phyloP scores from a whole-genome alignment of 371 early-diverging fungal species.

The Umbelopsis sp. region DNA sequence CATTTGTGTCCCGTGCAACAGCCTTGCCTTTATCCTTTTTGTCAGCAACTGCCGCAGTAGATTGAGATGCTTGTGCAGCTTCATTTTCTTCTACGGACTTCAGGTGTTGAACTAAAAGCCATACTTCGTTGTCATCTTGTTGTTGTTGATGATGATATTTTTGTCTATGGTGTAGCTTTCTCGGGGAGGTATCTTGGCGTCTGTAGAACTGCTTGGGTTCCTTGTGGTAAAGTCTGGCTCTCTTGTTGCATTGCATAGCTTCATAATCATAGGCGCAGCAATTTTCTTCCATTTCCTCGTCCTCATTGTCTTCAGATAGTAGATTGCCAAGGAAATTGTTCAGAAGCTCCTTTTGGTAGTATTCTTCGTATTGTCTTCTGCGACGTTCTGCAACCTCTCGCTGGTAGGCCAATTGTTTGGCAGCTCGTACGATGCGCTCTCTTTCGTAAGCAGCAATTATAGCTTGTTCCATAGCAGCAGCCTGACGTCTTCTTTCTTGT shows the following conservation, averaged over 20 bases:
- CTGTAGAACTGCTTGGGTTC: neutral
- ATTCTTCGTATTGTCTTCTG: constrained; percentile 9
- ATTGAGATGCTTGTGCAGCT: neutral
- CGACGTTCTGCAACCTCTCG: constrained; percentile 1
- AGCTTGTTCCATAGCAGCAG: neutral
- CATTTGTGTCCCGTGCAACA: neutral
- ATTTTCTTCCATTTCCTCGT: neutral
- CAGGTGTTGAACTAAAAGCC: constrained; percentile 2
- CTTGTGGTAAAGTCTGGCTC: neutral
- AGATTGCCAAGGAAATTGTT: neutral
- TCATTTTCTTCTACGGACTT: neutral
- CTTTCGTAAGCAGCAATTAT: constrained; percentile 13
- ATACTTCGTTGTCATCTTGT: neutral
- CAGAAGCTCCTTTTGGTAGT: neutral
- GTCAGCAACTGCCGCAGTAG: neutral
- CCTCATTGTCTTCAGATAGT: neutral
- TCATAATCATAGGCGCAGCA: neutral
- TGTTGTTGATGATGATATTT: neutral
- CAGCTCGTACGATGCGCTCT: neutral
- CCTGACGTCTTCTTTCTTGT: neutral
- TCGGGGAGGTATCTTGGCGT: neutral
- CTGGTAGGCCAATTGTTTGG: neutral
- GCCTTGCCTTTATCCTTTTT: neutral
- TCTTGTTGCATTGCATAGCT: neutral
- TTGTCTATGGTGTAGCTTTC: neutral